Base-by-base conservation (phyloP, 257 asterid species). In the Salvia hispanica region DNA sequence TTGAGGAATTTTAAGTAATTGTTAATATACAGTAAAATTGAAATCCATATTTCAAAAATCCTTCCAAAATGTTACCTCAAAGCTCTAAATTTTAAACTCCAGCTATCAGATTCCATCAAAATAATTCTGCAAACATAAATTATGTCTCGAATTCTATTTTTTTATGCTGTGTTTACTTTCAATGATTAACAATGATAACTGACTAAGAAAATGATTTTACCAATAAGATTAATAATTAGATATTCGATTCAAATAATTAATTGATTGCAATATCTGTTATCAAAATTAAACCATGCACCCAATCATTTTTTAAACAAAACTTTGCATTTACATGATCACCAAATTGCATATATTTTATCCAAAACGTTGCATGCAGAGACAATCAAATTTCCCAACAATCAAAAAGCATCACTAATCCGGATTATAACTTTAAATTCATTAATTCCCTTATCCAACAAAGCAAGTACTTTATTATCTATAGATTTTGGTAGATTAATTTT, bases 11-110 rank as follows among this genome's bases (percentile, higher is more conserved):
- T 25, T 25, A 25, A 25, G 31, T 25, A 25, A 25, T 25, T 25
- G 31, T 25, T 25, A 25, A 25, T 25, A 25, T 1, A 25, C 31
- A 25, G 2, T 25, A 25, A 25, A 25, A 56, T 62, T 50, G 6
- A 45, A 33, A 50, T 4, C 36, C 40, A 63, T 39, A 14, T 44
- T 42, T 64, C 77, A 78, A 64, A 64, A 71, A 74, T 40, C 25
- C 65, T 48, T 71, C 46, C 36, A 25, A 44, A 77, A 65, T 54
- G 28, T 3, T 25, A 4, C 5, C 28, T 25, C 9, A 25, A 39
- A 28, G 39, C 40, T 54, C 16, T 12, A 28, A 11, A 28, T 54
- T 47, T 47, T n/a, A 5, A 47, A 47, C 6, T 14, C 54, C 54
- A 47, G 10, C 54, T 47, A n/a, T 15, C 33, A 51, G 18, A 51